Percentiles rank a stretch among this genome's conserved stretches.
These are phyloP conservation scores for Magnolia changhungtana DNA, from an alignment of 164 flowering plant species.

Conservation along the genomic window DNA sequence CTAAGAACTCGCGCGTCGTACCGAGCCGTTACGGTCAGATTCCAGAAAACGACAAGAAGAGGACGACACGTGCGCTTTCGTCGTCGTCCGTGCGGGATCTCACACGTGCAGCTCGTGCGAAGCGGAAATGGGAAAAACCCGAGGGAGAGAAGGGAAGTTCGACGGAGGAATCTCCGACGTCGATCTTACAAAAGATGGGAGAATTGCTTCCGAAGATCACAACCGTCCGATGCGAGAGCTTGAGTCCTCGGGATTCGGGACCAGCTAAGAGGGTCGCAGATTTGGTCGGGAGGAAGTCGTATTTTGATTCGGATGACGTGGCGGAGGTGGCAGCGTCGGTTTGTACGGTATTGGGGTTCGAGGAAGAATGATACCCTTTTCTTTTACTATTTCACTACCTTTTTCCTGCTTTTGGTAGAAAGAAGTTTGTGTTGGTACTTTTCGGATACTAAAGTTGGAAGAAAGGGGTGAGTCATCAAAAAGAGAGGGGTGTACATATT, in stretches of 20 bases:
- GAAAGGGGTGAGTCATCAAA: background rate
- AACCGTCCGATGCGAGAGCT: constrained; percentile 30
- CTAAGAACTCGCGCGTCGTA: constrained; percentile 54
- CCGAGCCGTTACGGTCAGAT: constrained; percentile 58
- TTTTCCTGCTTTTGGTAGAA: background rate
- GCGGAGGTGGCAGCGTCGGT: constrained; percentile 26
- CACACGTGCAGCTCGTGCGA: constrained; percentile 30
- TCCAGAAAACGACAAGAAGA: constrained; percentile 49
- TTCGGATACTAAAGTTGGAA: background rate
- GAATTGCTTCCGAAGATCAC: constrained; percentile 58
- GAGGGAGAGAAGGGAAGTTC: constrained; percentile 14
- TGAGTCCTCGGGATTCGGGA: constrained; percentile 81
- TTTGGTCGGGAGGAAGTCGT: constrained; percentile 50
- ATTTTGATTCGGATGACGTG: constrained; percentile 28
- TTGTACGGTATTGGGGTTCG: constrained; percentile 58
- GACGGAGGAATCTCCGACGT: constrained; percentile 17
- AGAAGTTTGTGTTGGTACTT: background rate
- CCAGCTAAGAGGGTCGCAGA: constrained; percentile 73
- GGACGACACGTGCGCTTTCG: constrained; percentile 20
- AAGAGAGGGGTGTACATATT: background rate
- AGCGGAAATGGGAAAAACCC: constrained; percentile 45
- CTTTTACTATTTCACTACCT: background rate
- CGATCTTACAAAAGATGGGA: constrained; percentile 16
- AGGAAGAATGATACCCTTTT: constrained; percentile 24
- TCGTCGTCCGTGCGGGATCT: constrained; percentile 18